A percentile compares a stretch with the other conserved stretches of the same genome.
phyloP scores from a whole-genome alignment of 2,329 filamentous ascomycete genomes.

The Pezicula carpinea region DNA sequence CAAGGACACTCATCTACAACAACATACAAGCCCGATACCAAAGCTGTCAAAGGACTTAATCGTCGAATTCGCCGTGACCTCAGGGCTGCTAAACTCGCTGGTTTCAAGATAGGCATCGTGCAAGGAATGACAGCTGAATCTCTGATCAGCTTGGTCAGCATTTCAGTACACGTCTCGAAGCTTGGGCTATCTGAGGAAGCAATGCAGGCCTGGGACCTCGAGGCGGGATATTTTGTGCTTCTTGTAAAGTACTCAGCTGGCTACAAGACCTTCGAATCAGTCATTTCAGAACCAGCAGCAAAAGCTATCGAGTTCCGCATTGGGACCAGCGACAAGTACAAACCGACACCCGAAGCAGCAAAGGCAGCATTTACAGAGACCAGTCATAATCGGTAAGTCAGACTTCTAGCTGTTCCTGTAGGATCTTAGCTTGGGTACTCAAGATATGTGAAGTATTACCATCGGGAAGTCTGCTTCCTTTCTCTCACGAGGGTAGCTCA shows the following conservation, averaged over 20 bases:
- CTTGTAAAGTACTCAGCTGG: slow-evolving; percentile 59
- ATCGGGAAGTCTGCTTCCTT: too few species aligned
- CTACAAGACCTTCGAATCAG: slow-evolving; percentile 56
- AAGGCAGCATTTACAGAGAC: slow-evolving; percentile 30
- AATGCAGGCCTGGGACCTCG: slow-evolving; percentile 72
- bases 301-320: slow-evolving; percentile 56
- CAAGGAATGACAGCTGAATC: slow-evolving; percentile 39
- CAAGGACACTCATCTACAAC: background rate
- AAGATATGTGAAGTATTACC: too few species aligned
- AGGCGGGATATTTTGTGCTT: slow-evolving; percentile 62
- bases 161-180: slow-evolving; percentile 66
- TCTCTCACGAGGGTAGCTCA: too few species aligned
- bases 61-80: slow-evolving; percentile 57
- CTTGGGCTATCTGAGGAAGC: slow-evolving; percentile 71
- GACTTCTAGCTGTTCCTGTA: too few species aligned
- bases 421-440: too few species aligned
- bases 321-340: slow-evolving; percentile 67
- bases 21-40: slow-evolving; percentile 7
- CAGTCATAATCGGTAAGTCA: slow-evolving; percentile 12
- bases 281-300: slow-evolving; percentile 38
- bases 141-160: slow-evolving; percentile 47
- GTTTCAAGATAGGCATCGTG: slow-evolving; percentile 65
- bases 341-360: slow-evolving; percentile 52
- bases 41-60: slow-evolving; percentile 10
- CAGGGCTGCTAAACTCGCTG: slow-evolving; percentile 52